Evolutionary conservation across 805 yeast genomes (phyloP), one percentile per base, ranked within the genome.

Genomic region (Wickerhamomyces silvicola): DNA sequence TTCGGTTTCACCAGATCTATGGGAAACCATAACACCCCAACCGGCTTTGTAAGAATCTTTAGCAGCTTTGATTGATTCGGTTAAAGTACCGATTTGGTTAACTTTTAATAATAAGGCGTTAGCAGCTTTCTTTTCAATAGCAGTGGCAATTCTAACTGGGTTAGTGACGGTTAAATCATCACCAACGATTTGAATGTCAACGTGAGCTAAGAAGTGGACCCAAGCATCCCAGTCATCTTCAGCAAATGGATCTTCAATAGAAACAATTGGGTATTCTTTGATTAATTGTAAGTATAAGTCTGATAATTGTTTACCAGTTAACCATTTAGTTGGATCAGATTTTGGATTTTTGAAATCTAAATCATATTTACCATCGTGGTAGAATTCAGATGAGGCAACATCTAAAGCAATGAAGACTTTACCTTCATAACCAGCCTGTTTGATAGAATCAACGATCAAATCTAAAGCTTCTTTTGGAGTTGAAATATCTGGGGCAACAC

Each of bases 21-120:
- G 98, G 59, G 97, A 88, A 57, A 92, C 97, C 97, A 90, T 88
- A 62, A 88, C 96, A 77, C 97, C 97, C 98, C 98, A 90, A 62
- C 86, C 86, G 47, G 96, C 97, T 48, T 78, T 80, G 72, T 78
- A 88, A 39, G 97, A 84, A 68, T 83, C 92, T 66, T 83, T 70
- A 59, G 97, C 97, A 59, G 97, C 97, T 67, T 86, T 75, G 70
- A 90, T 87, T 47, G 97, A 85, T 78, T 90, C 98, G 54, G 94
- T 65, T 56, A 90, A 72, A 51, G 97, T 72, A 76, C 98, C 98
- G 56, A 90, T 90, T 78, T 90, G 98, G 88, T 90, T 90, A 52
- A 92, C 96, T 85, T 90, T 90, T 67, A 90, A 78, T 66, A 90
- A 78, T 56, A 90, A 77, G 62, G 90, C 95, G 69, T 88, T 76